A percentile compares a stretch with the other conserved stretches of the same genome.
Evolutionary conservation across 495 filamentous ascomycete genomes (phyloP).

Genomic region (Hypomontagnella monticulosa): DNA sequence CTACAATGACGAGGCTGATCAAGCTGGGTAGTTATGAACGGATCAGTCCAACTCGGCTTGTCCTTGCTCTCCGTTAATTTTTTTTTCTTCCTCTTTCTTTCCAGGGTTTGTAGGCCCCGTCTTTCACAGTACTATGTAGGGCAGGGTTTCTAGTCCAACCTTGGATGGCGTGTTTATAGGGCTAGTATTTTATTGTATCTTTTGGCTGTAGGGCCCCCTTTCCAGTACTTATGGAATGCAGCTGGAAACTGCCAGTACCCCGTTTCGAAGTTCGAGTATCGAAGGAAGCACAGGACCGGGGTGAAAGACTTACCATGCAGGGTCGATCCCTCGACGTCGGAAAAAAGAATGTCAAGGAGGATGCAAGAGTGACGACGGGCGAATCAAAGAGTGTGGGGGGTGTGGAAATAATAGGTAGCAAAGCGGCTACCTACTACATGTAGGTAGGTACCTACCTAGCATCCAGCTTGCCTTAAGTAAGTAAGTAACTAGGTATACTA

Average conservation of each 20-base stretch:
- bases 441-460: too few relatives aligned
- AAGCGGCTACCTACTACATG: too few relatives aligned
- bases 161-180: slow-evolving; percentile 47
- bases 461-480: slow-evolving; percentile 26
- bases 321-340: slow-evolving; percentile 48
- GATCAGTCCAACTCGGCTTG: slow-evolving; percentile 41
- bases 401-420: slow-evolving; percentile 41
- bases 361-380: slow-evolving; percentile 41
- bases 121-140: slow-evolving; percentile 31
- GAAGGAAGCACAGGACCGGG: slow-evolving; percentile 42
- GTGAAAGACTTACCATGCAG: slow-evolving; percentile 40
- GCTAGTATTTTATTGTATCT: slow-evolving; percentile 42
- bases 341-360: slow-evolving; percentile 43
- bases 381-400: slow-evolving; percentile 44
- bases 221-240: slow-evolving; percentile 30
- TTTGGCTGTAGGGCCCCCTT: slow-evolving; percentile 41
- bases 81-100: slow-evolving; percentile 20
- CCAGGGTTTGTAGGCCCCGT: slow-evolving; percentile 36
- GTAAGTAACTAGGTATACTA: too few relatives aligned
- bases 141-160: slow-evolving; percentile 43
- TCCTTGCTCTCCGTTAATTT: slow-evolving; percentile 39
- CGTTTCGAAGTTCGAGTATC: slow-evolving; percentile 42
- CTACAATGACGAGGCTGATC: slow-evolving; percentile 48
- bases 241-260: slow-evolving; percentile 37
- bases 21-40: slow-evolving; percentile 33